phyloP scores from a whole-genome alignment of 75 land plant genomes.

The Cryptomeria japonica region DNA sequence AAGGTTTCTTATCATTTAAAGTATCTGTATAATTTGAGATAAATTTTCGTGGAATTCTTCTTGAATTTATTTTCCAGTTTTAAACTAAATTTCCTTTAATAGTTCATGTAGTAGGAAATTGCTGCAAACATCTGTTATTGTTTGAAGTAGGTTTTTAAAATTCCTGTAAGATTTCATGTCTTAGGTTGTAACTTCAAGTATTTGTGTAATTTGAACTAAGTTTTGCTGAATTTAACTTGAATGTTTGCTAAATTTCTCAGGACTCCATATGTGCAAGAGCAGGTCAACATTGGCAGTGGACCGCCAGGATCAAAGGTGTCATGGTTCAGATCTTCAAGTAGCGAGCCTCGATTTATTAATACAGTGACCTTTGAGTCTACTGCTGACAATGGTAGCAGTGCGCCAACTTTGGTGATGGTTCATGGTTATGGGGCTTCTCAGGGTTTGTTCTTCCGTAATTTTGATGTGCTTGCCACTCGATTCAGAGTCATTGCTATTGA shows the following conservation, averaged over 20 bases:
- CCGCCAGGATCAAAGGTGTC: conserved; percentile 84
- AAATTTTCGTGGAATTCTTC: neutral
- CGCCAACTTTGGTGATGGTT: conserved; percentile 92
- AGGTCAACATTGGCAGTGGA: conserved; percentile 89
- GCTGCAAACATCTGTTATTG: neutral
- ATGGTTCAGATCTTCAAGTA: conserved; percentile 90
- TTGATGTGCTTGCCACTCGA: conserved; percentile 82
- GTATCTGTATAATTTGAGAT: neutral
- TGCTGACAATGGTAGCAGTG: conserved; percentile 20
- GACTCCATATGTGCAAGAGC: conserved; percentile 83
- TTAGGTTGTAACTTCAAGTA: neutral
- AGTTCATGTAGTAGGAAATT: neutral
- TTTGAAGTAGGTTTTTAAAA: neutral
- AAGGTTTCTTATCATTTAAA: neutral
- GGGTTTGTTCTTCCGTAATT: conserved; percentile 96
- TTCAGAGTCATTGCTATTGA: conserved; percentile 89
- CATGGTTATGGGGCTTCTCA: conserved; percentile 99
- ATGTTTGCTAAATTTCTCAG: conserved; percentile 37
- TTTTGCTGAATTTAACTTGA: neutral
- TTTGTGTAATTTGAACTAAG: neutral
- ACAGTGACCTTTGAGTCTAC: conserved; percentile 80
- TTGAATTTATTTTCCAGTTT: neutral
- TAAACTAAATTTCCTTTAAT: neutral
- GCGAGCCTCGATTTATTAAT: conserved; percentile 85
- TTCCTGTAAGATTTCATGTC: neutral